Evolutionary conservation across 2,329 filamentous ascomycete genomes (phyloP).

Genomic region (Mycosphaerella arachidis): DNA sequence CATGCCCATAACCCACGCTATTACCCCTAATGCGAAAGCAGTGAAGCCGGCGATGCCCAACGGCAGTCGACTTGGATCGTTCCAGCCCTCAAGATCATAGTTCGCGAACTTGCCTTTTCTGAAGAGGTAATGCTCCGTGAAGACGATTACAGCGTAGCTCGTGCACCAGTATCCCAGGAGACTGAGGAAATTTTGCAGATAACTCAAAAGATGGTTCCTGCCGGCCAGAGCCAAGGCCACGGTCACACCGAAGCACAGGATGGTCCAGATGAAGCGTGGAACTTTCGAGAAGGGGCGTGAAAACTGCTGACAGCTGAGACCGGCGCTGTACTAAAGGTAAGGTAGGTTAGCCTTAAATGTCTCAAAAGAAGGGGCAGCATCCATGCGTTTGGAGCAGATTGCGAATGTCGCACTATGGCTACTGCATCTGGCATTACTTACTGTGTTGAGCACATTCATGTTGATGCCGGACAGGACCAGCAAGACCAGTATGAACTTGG

Average conservation of each 20-base stretch:
- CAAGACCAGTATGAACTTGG: slow-evolving; percentile 45
- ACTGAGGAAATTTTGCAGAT: slow-evolving; percentile 44
- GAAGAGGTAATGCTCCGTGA: slow-evolving; percentile 45
- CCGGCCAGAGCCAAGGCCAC: slow-evolving; percentile 43
- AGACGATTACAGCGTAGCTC: slow-evolving; percentile 44
- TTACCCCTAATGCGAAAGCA: slow-evolving; percentile 38
- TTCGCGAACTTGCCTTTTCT: slow-evolving; percentile 37
- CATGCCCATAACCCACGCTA: slow-evolving; percentile 55
- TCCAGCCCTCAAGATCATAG: slow-evolving; percentile 46
- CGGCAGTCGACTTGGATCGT: slow-evolving; percentile 41
- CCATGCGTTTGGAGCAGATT: no score
- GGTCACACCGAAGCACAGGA: slow-evolving; percentile 42
- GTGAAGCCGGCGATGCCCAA: slow-evolving; percentile 39
- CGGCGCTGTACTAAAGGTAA: slow-evolving; percentile 35
- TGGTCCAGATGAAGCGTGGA: slow-evolving; percentile 48
- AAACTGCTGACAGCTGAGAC: slow-evolving; percentile 46
- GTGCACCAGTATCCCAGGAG: slow-evolving; percentile 47
- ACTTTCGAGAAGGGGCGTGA: slow-evolving; percentile 48
- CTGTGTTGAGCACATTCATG: slow-evolving; percentile 37
- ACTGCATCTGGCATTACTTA: no score
- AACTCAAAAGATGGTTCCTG: slow-evolving; percentile 38
- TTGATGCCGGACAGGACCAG: slow-evolving; percentile 37
- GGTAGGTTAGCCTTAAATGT: no score
- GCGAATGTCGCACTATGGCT: no score
- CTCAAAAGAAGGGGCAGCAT: no score